Evolutionary conservation across 2,329 filamentous ascomycete genomes (phyloP), one percentile per base, ranked within the genome.

Genomic region (Cordyceps cateniannulata): DNA sequence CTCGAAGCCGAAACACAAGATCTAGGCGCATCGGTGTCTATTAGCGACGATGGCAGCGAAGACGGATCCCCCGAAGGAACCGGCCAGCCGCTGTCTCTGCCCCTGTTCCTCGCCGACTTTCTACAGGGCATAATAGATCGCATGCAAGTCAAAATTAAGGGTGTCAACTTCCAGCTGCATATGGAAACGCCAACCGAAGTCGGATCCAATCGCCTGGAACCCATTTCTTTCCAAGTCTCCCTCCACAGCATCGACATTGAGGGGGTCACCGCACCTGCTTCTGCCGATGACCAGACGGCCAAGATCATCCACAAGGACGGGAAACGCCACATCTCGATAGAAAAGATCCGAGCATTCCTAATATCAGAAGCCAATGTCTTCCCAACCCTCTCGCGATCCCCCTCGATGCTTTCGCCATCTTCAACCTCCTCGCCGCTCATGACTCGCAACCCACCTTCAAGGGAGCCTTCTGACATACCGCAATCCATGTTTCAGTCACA

Each of bases 81-180:
- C 24, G 90, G 90, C 1, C 83, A 89, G 65, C 76, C 84, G 1
- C 75, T 92, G 35, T 86, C 85, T 1, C 76, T 93, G 5, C 90
- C 90, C 6, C 78, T 77, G 0, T 91, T 92, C 64, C 75, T 95
- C 51, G 83, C 87, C 47, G 84, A 83, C 65, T 90, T 91, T 65
- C 73, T 93, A 6, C 86, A 91, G 65, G 88, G 89, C 32, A 85
- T 93, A 53, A 76, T 88, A 27, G 89, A 95, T 72, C 82, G 89
- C 50, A 79, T 87, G 60, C 84, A 89, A 69, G 75, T 93, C 27
- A 79, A 77, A 54, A 84, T 93, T 62, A 82, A 81, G 55, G 81
- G 84, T 27, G 81, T 93, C 60, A 81, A 80, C 12, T 80, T 92
- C 64, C 84, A 86, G 66, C 74, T 92, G 20, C 86, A 90, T 65